A percentile compares a stretch with the other conserved stretches of the same genome.
These are phyloP conservation scores for Aureobasidium vineae DNA, from an alignment of 2,329 filamentous ascomycete species.

Conservation along the genomic window DNA sequence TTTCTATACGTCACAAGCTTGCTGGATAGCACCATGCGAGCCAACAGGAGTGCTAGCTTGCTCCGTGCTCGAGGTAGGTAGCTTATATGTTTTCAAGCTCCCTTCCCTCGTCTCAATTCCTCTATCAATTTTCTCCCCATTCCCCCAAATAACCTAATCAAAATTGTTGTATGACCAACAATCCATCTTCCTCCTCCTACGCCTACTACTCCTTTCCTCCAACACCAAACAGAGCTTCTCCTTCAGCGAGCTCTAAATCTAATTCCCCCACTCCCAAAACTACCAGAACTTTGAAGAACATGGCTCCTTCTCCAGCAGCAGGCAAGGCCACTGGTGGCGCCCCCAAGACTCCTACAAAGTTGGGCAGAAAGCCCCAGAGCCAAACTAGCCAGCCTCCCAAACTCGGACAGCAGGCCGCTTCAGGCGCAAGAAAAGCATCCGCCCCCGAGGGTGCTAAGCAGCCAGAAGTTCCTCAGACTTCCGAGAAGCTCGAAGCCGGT, in stretches of 20 bases:
- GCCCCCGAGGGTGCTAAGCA: constrained; percentile 34
- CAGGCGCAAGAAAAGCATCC: constrained; percentile 32
- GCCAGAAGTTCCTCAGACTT: constrained; percentile 33
- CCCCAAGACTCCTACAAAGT: constrained; percentile 54
- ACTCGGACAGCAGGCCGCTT: constrained; percentile 43
- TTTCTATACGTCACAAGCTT: constrained; percentile 19
- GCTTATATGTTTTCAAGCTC: constrained; percentile 23
- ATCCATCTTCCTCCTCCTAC: constrained; percentile 46
- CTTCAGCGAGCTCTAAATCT: constrained; percentile 35
- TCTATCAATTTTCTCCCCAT: constrained; percentile 23
- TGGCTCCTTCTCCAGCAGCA: constrained; percentile 53
- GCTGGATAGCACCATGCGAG: neutral
- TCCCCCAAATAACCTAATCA: constrained; percentile 27
- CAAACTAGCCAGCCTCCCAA: constrained; percentile 41
- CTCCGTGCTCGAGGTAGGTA: constrained; percentile 23
- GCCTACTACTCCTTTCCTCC: constrained; percentile 54
- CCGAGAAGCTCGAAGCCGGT: constrained; percentile 37
- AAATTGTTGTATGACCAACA: constrained; percentile 48
- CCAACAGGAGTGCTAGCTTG: constrained; percentile 9
- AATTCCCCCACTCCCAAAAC: constrained; percentile 36
- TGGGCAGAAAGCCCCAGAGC: constrained; percentile 46
- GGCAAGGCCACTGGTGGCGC: constrained; percentile 47
- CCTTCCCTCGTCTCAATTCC: constrained; percentile 19
- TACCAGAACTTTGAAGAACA: constrained; percentile 38
- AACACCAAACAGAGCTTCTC: constrained; percentile 48